A percentile compares a stretch with the other conserved stretches of the same genome.
These are phyloP conservation scores for Postia placenta DNA, from an alignment of 768 basidiomycete species.

Conservation along the genomic window DNA sequence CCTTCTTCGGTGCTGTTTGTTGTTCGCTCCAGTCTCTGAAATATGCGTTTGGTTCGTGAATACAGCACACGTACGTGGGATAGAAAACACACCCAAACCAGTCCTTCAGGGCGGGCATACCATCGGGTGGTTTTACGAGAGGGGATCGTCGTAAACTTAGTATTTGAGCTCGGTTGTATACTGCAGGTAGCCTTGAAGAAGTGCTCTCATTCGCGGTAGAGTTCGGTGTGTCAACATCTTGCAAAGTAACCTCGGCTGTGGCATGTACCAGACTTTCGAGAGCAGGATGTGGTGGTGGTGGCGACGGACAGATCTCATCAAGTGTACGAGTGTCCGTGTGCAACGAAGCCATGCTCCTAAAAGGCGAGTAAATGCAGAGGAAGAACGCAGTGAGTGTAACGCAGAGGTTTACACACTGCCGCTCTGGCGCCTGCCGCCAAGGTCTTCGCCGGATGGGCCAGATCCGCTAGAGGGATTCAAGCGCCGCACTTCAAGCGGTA, in stretches of 20 bases:
- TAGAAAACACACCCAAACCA: slow-evolving; percentile 77
- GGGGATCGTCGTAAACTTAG: slow-evolving; percentile 70
- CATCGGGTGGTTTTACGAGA: slow-evolving; percentile 59
- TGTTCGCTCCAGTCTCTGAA: slow-evolving; percentile 54
- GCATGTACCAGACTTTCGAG: slow-evolving; percentile 26
- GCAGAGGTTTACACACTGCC: too few species aligned
- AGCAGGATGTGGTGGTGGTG: not conserved
- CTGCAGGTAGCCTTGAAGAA: slow-evolving; percentile 42
- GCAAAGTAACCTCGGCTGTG: slow-evolving; percentile 28
- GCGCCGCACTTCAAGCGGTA: too few species aligned
- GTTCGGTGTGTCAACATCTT: slow-evolving; percentile 19
- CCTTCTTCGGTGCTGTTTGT: slow-evolving; percentile 53
- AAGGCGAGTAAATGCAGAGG: not conserved
- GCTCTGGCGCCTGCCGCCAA: too few species aligned
- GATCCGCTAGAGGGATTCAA: too few species aligned
- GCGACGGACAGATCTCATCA: not conserved
- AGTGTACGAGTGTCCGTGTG: slow-evolving; percentile 5
- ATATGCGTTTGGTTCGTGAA: slow-evolving; percentile 10
- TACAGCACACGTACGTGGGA: not conserved
- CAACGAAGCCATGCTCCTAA: slow-evolving; percentile 10
- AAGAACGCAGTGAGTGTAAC: not conserved
- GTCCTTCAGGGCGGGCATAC: slow-evolving; percentile 78
- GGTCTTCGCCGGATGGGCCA: too few species aligned
- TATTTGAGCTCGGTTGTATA: slow-evolving; percentile 67
- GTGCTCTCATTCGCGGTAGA: slow-evolving; percentile 25